Conservation (phyloP, 164 flowering plant genomes). For the Saururus chinensis region DNA sequence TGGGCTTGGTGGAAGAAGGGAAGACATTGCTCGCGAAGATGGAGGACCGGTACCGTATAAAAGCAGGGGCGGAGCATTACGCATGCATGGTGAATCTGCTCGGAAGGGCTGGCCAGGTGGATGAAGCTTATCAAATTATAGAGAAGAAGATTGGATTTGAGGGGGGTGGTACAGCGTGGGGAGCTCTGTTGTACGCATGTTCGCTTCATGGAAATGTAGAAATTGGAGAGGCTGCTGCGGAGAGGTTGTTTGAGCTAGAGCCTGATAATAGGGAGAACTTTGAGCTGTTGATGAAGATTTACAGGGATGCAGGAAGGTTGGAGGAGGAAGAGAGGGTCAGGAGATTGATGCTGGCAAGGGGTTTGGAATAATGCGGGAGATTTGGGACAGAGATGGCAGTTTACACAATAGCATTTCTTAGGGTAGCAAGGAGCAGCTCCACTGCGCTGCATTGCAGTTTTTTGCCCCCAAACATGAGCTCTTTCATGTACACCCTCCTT, state of each 20-base stretch:
- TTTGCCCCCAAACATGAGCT: too few relatives aligned
- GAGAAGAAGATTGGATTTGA: slow-evolving; percentile 45
- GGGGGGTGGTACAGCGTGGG: slow-evolving; percentile 82
- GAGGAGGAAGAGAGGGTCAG: slow-evolving; percentile 55
- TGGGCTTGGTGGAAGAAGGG: slow-evolving; percentile 58
- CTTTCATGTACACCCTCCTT: too few relatives aligned
- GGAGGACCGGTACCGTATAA: slow-evolving; percentile 34
- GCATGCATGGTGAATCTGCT: slow-evolving; percentile 78
- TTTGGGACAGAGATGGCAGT: slow-evolving; percentile 11
- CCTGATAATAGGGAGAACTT: slow-evolving; percentile 76
- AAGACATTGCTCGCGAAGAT: slow-evolving; percentile 35
- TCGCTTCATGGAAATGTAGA: slow-evolving; percentile 45
- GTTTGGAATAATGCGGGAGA: slow-evolving; percentile 25
- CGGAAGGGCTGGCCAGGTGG: slow-evolving; percentile 56
- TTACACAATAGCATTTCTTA: not conserved
- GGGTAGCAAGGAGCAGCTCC: too few relatives aligned
- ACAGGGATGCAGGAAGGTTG: slow-evolving; percentile 36
- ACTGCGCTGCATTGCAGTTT: too few relatives aligned
- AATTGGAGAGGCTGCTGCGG: slow-evolving; percentile 61
- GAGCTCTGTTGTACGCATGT: slow-evolving; percentile 74
- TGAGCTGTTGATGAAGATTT: slow-evolving; percentile 60
- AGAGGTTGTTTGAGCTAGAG: slow-evolving; percentile 67
- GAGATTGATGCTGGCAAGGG: slow-evolving; percentile 52
- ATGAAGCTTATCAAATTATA: slow-evolving; percentile 48
- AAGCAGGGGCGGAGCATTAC: slow-evolving; percentile 65